phyloP scores from a whole-genome alignment of 1,139 yeast species.

The Sugiyamaella pinicola region DNA sequence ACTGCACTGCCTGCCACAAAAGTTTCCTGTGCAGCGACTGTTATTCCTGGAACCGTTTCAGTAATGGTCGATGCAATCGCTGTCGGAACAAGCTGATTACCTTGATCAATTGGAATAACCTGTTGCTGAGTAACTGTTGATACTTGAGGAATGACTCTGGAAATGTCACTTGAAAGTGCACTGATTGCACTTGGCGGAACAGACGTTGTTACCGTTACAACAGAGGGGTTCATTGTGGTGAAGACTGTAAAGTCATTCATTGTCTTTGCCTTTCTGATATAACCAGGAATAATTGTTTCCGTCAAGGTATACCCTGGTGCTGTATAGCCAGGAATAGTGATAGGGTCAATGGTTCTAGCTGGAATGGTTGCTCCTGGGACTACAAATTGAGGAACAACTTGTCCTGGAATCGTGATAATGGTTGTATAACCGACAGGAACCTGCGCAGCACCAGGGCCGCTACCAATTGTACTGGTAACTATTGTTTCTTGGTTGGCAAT shows the following conservation, averaged over 20 bases:
- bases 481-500: slow-evolving; percentile 25
- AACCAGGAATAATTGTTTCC: slow-evolving; percentile 28
- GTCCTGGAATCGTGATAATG: slow-evolving; percentile 30
- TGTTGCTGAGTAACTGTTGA: slow-evolving; percentile 23
- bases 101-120: slow-evolving; percentile 22
- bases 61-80: slow-evolving; percentile 21
- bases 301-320: slow-evolving; percentile 27
- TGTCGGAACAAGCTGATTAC: slow-evolving; percentile 13
- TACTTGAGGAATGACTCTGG: slow-evolving; percentile 21
- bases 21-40: neutral
- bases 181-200: slow-evolving; percentile 11
- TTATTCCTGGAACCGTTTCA: slow-evolving; percentile 25
- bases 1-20: neutral
- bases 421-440: slow-evolving; percentile 13
- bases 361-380: slow-evolving; percentile 30
- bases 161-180: neutral
- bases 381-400: slow-evolving; percentile 25
- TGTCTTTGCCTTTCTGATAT: slow-evolving; percentile 23
- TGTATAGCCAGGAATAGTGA: slow-evolving; percentile 25
- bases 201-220: slow-evolving; percentile 23
- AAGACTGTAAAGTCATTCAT: slow-evolving; percentile 26
- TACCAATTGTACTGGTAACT: slow-evolving; percentile 19
- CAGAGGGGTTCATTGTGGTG: slow-evolving; percentile 22
- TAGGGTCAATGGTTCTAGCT: slow-evolving; percentile 22
- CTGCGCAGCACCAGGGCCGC: slow-evolving; percentile 8